Percentiles rank a stretch among this genome's conserved stretches.
phyloP scores from a whole-genome alignment of 179 eudicot species.

The Camellia oleifera region DNA sequence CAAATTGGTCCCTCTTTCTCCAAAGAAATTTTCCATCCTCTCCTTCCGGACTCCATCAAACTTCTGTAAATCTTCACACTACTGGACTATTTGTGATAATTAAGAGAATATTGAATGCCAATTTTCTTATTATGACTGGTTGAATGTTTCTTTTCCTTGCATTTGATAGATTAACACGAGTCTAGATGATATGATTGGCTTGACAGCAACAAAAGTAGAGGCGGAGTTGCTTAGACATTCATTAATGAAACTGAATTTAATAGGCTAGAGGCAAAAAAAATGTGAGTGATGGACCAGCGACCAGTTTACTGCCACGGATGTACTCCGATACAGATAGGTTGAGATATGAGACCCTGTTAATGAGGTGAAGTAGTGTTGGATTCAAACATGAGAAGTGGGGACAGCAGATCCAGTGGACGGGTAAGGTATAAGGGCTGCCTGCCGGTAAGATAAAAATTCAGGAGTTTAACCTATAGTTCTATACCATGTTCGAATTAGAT shows the following conservation, averaged over 20 bases:
- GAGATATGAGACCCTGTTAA: no score
- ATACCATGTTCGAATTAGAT: no score
- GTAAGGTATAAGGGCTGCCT: no score
- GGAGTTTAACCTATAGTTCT: no score
- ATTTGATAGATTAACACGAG: background rate
- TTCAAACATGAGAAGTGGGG: no score
- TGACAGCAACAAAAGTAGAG: background rate
- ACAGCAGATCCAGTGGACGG: no score
- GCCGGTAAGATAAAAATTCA: no score
- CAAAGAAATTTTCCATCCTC: background rate
- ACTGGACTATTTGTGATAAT: conserved; percentile 1
- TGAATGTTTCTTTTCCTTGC: background rate
- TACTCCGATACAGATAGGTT: no score
- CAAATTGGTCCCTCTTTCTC: background rate
- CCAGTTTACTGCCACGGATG: no score
- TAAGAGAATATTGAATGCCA: background rate
- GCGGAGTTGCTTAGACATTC: background rate
- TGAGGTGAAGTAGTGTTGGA: no score
- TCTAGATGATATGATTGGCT: background rate
- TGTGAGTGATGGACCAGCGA: no score
- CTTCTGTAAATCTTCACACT: background rate
- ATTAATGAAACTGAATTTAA: background rate
- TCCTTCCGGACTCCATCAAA: background rate
- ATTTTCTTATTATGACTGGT: background rate
- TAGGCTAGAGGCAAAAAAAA: no score